These are phyloP conservation scores for Willaertia magna DNA, from an alignment of 208 protist species.

Conservation along the genomic window DNA sequence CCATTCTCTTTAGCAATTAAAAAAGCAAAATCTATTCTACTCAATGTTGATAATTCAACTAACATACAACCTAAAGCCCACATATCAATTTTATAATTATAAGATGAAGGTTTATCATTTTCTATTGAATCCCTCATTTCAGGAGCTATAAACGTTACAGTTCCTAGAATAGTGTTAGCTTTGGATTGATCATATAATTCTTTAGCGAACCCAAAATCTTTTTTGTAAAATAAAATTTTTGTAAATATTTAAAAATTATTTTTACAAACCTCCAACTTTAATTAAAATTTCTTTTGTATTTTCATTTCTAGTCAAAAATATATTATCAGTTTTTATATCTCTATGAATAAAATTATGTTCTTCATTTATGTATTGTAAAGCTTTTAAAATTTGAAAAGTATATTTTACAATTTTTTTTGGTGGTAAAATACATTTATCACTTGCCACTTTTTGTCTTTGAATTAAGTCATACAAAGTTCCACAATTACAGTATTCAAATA, in stretches of 20 bases:
- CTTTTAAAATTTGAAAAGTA: background rate
- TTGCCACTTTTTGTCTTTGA: background rate
- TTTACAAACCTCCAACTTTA: too few species aligned
- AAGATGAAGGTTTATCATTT: too few species aligned
- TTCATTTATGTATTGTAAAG: background rate
- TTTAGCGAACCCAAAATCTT: background rate
- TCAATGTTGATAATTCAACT: background rate
- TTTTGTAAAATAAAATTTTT: too few species aligned
- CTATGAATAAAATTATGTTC: background rate
- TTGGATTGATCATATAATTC: background rate
- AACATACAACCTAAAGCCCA: background rate
- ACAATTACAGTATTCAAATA: background rate
- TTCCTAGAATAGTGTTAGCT: background rate
- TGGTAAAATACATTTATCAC: background rate
- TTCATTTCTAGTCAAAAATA: background rate
- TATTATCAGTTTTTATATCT: too few species aligned
- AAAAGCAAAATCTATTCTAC: background rate
- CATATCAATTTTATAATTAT: background rate
- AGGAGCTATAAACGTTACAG: background rate
- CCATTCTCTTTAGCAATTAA: too few species aligned
- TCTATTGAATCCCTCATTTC: background rate
- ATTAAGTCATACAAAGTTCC: background rate
- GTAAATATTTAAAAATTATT: too few species aligned
- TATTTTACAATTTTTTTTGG: background rate
- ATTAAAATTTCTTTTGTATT: too few species aligned